These are phyloP conservation scores for Capronia coronata DNA, from an alignment of 2,329 filamentous ascomycete genomes.

Conservation along the genomic window DNA sequence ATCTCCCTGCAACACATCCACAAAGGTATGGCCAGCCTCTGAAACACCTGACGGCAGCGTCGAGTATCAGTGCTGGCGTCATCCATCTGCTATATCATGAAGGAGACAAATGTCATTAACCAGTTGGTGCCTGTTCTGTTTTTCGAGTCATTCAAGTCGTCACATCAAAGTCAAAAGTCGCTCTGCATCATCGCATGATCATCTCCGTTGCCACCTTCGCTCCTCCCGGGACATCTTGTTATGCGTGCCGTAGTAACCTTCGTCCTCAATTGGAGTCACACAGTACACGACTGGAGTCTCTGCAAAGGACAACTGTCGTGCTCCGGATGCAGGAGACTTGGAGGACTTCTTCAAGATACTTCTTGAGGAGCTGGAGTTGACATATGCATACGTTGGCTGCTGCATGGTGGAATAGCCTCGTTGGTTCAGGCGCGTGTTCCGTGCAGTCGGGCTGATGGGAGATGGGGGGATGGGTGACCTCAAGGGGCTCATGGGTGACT, in stretches of 20 bases:
- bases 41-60: not conserved
- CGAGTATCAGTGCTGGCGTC: not conserved
- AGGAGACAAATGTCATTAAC: not conserved
- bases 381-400: slow-evolving; percentile 38
- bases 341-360: slow-evolving; percentile 44
- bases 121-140: not conserved
- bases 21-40: not conserved
- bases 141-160: not conserved
- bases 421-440: slow-evolving; percentile 36
- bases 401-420: slow-evolving; percentile 38
- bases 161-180: not conserved
- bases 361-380: slow-evolving; percentile 41
- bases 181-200: slow-evolving; percentile 23
- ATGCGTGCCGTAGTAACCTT: slow-evolving; percentile 45
- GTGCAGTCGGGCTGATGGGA: slow-evolving; percentile 38
- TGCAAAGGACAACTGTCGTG: slow-evolving; percentile 37
- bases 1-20: not conserved
- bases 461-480: slow-evolving; percentile 40
- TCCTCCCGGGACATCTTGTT: slow-evolving; percentile 43
- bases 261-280: slow-evolving; percentile 44
- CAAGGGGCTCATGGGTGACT: slow-evolving; percentile 36
- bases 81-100: not conserved
- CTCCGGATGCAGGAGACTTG: slow-evolving; percentile 20
- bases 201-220: slow-evolving; percentile 39
- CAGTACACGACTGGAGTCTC: slow-evolving; percentile 42